These are phyloP conservation scores for Colletotrichum horii DNA, from an alignment of 2,329 filamentous ascomycete species.

Conservation along the genomic window DNA sequence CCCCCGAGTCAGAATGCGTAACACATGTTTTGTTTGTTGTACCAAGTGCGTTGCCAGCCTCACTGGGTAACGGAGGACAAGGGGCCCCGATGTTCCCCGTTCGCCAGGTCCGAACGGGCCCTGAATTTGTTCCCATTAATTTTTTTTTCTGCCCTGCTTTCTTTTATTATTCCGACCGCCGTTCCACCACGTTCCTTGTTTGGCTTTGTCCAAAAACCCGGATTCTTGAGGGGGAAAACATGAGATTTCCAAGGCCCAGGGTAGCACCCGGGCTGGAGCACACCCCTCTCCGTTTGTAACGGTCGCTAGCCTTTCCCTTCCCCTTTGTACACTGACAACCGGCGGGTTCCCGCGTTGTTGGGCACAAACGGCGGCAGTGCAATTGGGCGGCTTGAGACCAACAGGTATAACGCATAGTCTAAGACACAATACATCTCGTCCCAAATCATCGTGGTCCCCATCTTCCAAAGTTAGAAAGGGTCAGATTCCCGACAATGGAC, in stretches of 20 bases:
- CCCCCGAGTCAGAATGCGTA: slow-evolving; percentile 11
- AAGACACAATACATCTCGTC: slow-evolving; percentile 1
- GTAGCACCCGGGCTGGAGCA: slow-evolving; percentile 4
- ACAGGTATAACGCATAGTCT: slow-evolving; percentile 2
- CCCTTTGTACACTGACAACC: not conserved
- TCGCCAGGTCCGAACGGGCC: not conserved
- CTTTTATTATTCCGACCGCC: not conserved
- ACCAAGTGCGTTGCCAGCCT: not conserved
- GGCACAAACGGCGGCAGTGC: not conserved
- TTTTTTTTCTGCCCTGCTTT: slow-evolving; percentile 15
- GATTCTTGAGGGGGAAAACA: slow-evolving; percentile 3
- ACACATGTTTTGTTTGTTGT: slow-evolving; percentile 15
- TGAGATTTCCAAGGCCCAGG: slow-evolving; percentile 8
- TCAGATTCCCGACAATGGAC: not conserved
- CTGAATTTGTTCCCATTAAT: not conserved
- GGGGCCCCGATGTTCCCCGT: not conserved
- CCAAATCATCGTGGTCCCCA: not conserved
- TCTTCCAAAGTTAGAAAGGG: slow-evolving; percentile 13
- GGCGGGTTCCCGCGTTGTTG: not conserved
- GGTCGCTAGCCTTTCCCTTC: not conserved
- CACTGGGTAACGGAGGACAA: not conserved
- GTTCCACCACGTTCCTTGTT: slow-evolving; percentile 19
- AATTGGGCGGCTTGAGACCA: not conserved
- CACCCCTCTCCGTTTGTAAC: not conserved
- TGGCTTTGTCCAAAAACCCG: slow-evolving; percentile 8